phyloP scores from a whole-genome alignment of 2,329 filamentous ascomycete genomes.

The Hypoxylon sp. region DNA sequence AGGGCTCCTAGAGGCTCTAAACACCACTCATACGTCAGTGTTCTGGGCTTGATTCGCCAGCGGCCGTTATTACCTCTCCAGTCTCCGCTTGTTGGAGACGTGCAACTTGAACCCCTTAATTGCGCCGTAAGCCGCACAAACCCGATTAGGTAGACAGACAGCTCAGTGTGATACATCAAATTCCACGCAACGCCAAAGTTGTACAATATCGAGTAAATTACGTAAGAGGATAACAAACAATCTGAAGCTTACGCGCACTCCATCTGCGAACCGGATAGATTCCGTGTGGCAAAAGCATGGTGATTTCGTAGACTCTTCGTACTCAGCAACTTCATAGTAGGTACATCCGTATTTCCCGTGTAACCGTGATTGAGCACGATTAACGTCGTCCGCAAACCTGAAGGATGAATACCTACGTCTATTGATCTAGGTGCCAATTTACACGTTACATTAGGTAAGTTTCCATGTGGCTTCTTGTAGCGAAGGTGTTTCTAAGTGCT shows the following conservation, averaged over 20 bases:
- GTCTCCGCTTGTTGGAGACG: not conserved
- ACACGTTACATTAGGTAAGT: not conserved
- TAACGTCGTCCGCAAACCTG: not conserved
- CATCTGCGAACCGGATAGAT: not conserved
- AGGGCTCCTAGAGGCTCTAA: not conserved
- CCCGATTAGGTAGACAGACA: not conserved
- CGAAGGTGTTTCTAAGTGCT: no score
- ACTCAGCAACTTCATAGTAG: no score
- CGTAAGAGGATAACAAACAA: not conserved
- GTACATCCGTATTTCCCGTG: not conserved
- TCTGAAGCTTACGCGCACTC: not conserved
- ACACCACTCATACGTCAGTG: not conserved
- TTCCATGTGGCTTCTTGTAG: not conserved
- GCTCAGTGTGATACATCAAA: constrained; percentile 15
- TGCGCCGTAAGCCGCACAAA: not conserved
- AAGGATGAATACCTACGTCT: not conserved
- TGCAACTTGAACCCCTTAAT: not conserved
- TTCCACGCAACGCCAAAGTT: not conserved
- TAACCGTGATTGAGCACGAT: not conserved
- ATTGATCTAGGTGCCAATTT: not conserved
- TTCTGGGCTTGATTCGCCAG: constrained; percentile 11
- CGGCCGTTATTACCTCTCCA: not conserved
- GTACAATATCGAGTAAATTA: not conserved
- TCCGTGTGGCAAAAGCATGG: not conserved
- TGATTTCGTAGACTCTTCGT: not conserved